Conservation (phyloP, 1,284 basidiomycete genomes). For the Trichosporon sp. region DNA sequence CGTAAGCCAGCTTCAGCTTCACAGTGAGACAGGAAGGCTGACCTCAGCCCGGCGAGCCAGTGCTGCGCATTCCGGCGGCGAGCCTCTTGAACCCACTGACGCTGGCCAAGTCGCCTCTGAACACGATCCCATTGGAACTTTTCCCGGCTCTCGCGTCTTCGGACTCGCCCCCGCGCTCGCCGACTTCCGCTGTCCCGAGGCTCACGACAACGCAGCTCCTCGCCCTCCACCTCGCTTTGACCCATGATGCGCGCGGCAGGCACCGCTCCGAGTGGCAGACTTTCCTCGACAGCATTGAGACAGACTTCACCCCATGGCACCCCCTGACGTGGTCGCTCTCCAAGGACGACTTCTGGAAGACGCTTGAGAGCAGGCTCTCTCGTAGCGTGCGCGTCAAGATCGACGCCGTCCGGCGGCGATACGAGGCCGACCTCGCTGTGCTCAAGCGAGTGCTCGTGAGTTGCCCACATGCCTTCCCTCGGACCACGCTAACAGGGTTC, state of each 20-base stretch:
- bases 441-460: conserved; percentile 54
- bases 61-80: conserved; percentile 70
- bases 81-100: conserved; percentile 72
- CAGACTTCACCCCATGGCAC: conserved; percentile 66
- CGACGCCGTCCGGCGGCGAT: conserved; percentile 61
- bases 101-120: conserved; percentile 50
- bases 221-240: conserved; percentile 66
- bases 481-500: background rate
- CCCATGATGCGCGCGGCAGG: conserved; percentile 57
- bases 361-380: conserved; percentile 58
- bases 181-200: conserved; percentile 29
- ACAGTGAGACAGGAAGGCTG: background rate
- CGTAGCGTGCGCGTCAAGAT: conserved; percentile 62
- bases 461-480: background rate
- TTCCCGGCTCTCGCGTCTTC: conserved; percentile 36
- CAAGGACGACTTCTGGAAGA: conserved; percentile 37
- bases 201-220: conserved; percentile 60
- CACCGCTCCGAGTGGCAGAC: conserved; percentile 64
- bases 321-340: conserved; percentile 71
- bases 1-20: conserved; percentile 18
- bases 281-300: conserved; percentile 73
- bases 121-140: conserved; percentile 43
- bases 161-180: conserved; percentile 24
- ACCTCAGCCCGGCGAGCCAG: conserved; percentile 60
- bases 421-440: conserved; percentile 64